Evolutionary conservation across 352 stramenopile genomes (phyloP), one percentile per base, ranked within the genome.

Genomic region (Thalassiosira hispida): DNA sequence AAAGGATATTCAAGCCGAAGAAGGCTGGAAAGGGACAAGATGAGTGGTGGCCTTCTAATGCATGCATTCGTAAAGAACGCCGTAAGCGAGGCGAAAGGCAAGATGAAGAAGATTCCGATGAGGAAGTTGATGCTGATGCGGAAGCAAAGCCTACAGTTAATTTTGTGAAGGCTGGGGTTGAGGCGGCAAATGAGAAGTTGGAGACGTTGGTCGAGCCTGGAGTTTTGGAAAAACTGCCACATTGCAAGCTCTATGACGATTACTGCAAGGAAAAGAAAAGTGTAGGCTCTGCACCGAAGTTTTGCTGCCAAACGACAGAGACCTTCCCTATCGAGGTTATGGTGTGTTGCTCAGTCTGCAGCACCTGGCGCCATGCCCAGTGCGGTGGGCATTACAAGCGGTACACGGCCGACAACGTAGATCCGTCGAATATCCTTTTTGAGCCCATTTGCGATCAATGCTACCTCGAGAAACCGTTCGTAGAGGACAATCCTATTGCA

Each of bases 301-400:
- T 91, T 74, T 93, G 88, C 59, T 89, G 75, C 59, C 88, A 93
- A 71, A 84, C 89, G 1, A 91, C 88, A 16, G 85, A 92, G 62
- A 69, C 77, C 0, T 91, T 91, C 47, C 82, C 79, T 6, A 82
- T 84, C 57, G 81, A 92, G 7, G 20, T 88, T 1, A 92, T 93
- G 84, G 79, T 93, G 25, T 91, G 85, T 49, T 93, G 88, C 64
- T 91, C 88, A 5, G 52, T 81, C 18, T 93, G 88, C 72, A 89
- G 86, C 16, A 91, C 88, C 42, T 93, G 88, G 88, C 64, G 88
- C 12, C 88, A 93, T 73, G 71, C 84, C 35, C 73, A 79, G 71
- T 93, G 88, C 73, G 88, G 88, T 57, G 88, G 88, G 2, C 88
- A 93, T 73, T 83, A 91, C 63, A 91, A 88, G 27, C 73, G 71